Evolutionary conservation across 352 stramenopile species (phyloP).

Genomic region (Aphanomyces invadans): DNA sequence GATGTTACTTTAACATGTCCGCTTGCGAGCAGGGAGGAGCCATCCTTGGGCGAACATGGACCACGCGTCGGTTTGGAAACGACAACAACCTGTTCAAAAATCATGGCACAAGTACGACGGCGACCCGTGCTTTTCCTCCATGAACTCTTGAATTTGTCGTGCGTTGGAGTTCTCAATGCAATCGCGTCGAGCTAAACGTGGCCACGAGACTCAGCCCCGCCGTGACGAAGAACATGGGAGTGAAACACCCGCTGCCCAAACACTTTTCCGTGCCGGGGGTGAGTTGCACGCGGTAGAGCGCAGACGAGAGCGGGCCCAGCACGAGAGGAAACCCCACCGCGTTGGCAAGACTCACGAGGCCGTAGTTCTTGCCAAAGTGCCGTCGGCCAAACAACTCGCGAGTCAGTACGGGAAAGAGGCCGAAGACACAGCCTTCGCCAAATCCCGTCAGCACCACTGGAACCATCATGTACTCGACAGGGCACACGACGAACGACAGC

Average conservation of each 20-base stretch:
- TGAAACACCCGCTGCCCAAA: constrained; percentile 49
- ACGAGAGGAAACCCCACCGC: constrained; percentile 64
- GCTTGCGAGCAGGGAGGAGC: too few species aligned
- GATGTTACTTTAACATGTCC: too few species aligned
- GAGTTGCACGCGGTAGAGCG: constrained; percentile 37
- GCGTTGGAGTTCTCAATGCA: too few species aligned
- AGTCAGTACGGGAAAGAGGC: constrained; percentile 54
- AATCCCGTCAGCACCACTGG: constrained; percentile 52
- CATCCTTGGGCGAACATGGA: too few species aligned
- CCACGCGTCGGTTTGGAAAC: too few species aligned
- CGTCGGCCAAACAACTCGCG: constrained; percentile 57
- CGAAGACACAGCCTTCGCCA: constrained; percentile 67
- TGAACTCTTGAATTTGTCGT: too few species aligned
- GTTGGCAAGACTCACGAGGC: constrained; percentile 65
- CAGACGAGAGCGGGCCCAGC: constrained; percentile 55
- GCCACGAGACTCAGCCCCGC: constrained; percentile 43
- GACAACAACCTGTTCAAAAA: too few species aligned
- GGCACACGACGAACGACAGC: constrained; percentile 45
- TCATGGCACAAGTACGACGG: too few species aligned
- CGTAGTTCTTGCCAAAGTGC: constrained; percentile 78
- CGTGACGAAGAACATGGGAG: constrained; percentile 52
- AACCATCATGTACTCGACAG: constrained; percentile 36
- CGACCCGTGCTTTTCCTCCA: too few species aligned
- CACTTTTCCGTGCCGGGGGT: constrained; percentile 43
- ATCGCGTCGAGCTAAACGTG: constrained; percentile 36